Base-by-base conservation (phyloP, 495 filamentous ascomycete genomes). In the Xylaria telfairii region DNA sequence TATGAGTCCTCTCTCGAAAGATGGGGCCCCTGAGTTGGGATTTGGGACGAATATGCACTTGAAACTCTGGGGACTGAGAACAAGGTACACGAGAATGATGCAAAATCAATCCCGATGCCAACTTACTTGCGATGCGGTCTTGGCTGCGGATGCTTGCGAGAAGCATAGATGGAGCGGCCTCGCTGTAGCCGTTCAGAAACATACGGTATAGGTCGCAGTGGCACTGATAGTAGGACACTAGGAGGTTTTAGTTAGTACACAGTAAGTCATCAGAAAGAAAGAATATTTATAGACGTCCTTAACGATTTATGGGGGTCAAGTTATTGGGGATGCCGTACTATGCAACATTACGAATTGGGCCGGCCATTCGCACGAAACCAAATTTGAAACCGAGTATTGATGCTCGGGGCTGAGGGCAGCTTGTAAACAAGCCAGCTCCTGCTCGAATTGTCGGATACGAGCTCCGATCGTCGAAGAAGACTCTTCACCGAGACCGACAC, bases 181-280 rank as follows among this genome's bases (percentile, higher is more conserved):
- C 77, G 49, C 76, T 73, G 34, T 78, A 78, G 13, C 76, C 72
- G 21, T 70, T 66, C 7, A 78, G n/a, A 0, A 75, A 68, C 44
- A 79, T 63, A n/a, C 77, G 72, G 47, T 78, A 79, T 28, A 79
- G 30, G 47, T 79, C 77, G 62, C 77, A 79, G 46, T 78, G 72
- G 59, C 76, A 79, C 56, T 78, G 77, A 28, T 78, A 74, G 69
- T 69, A 76, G 19, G 72, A 78, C 53, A 74, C 70, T 67, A 32
- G 8, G n/a, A 39, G 8, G 6, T 17, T 47, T 7, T 3, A 4
- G 46, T 65, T 34, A 51, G 61, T 28, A 39, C 34, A 24, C 30
- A 13, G 6, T 57, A 4, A 6, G 15, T 9, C 26, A 8, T 28
- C 28, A 7, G 17, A 53, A 53, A 1, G 8, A 6, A 21, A 30